Percentiles rank a stretch among this genome's conserved stretches.
Evolutionary conservation across 2,329 filamentous ascomycete species (phyloP).

Genomic region (Alternaria novae-zelandiae): DNA sequence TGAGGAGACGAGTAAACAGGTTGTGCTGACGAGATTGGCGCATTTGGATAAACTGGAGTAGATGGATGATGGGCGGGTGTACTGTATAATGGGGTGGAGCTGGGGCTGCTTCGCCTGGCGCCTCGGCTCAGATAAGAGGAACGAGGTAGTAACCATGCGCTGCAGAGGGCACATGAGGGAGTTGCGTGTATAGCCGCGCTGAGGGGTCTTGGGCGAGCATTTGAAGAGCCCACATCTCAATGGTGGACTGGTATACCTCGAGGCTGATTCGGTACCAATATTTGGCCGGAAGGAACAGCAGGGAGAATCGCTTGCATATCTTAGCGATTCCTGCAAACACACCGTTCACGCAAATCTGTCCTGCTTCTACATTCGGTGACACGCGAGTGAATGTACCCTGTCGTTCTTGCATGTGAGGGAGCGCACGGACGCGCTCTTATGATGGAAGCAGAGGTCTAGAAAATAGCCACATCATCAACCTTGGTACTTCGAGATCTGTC

Average conservation of each 20-base stretch:
- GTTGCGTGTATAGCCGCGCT: not conserved
- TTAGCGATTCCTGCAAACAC: not conserved
- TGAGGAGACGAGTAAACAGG: constrained; percentile 98
- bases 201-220: not conserved
- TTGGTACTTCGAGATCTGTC: constrained; percentile 17
- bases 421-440: constrained; percentile 19
- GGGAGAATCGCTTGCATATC: not conserved
- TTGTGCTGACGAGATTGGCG: constrained; percentile 90
- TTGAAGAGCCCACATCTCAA: not conserved
- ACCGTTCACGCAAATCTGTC: not conserved
- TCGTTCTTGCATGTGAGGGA: constrained; percentile 27
- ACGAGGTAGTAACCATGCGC: not conserved
- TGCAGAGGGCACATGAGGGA: not conserved
- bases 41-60: constrained; percentile 96
- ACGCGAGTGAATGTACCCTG: constrained; percentile 13
- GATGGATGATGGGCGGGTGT: not conserved
- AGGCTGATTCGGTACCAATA: not conserved
- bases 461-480: constrained; percentile 43
- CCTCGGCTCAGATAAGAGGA: not conserved
- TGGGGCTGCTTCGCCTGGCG: not conserved
- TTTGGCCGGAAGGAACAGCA: not conserved
- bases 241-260: not conserved
- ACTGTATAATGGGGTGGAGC: not conserved
- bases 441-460: constrained; percentile 30
- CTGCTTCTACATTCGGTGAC: not conserved